Percentiles rank a stretch among this genome's conserved stretches.
Evolutionary conservation across 2,329 filamentous ascomycete genomes (phyloP).

Genomic region (Ascochyta pisi): DNA sequence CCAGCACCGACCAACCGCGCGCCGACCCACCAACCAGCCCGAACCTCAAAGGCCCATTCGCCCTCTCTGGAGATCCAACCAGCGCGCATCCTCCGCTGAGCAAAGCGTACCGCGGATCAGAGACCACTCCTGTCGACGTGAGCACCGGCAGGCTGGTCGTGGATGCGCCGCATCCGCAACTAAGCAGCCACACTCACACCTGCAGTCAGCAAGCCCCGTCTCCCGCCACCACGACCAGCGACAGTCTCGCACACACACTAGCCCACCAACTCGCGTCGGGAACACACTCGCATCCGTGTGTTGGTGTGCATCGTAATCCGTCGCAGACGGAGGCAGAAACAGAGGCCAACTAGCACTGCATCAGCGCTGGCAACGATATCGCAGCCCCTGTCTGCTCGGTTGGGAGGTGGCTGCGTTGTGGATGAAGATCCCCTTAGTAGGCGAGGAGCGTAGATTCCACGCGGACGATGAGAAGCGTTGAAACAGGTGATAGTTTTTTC

Average conservation of each 20-base stretch:
- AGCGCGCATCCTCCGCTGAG: not conserved
- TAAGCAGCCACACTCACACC: not conserved
- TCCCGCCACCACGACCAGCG: not conserved
- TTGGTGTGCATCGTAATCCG: too few species aligned
- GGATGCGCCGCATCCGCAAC: not conserved
- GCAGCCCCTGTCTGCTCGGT: too few species aligned
- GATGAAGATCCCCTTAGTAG: too few species aligned
- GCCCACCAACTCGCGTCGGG: conserved; percentile 11
- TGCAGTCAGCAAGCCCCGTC: not conserved
- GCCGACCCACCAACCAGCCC: not conserved
- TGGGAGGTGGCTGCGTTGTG: too few species aligned
- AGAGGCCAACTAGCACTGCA: too few species aligned
- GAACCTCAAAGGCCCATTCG: conserved; percentile 8
- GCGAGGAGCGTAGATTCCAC: too few species aligned
- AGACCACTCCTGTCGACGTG: not conserved
- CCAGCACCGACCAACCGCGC: not conserved
- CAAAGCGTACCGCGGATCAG: conserved; percentile 9
- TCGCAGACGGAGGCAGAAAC: too few species aligned
- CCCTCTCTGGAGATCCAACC: conserved; percentile 1
- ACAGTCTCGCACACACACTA: conserved; percentile 3
- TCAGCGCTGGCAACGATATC: too few species aligned
- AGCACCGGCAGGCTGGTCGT: not conserved
- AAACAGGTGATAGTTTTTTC: too few species aligned
- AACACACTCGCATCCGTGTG: conserved; percentile 2
- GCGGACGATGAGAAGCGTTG: too few species aligned